Base-by-base conservation (phyloP, 1,284 basidiomycete genomes). In the Apiotrichum gracile region DNA sequence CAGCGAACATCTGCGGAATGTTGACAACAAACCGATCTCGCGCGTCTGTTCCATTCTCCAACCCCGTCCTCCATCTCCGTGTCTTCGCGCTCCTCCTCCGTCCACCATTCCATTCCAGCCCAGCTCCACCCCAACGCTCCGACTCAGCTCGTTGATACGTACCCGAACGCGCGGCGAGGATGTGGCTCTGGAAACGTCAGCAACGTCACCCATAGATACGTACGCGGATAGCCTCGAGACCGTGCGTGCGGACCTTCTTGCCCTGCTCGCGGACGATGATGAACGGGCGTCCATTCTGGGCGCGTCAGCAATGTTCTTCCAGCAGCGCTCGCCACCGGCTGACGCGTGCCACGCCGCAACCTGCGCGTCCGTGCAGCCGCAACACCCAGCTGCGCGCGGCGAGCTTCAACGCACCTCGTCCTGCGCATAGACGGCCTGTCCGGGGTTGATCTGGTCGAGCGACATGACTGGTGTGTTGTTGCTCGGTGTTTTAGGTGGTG, bases 161-260 rank as follows among this genome's bases (percentile, higher is more conserved):
- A 68, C 66, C 67, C 41, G 72, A 64, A 52, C 86, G 81, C 31
- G 92, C 92, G 48, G 92, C 92, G 62, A 96, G 85, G 69, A 97
- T 97, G 77, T 92, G 94, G 45, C 85, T 88, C 92, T 94, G 55
- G 25, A 39, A 16, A 22, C 21, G 47, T 60, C 52, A 60, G 56
- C 44, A 25, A 9, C 19, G 4, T 12, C 2, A 35, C 38, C 13
- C 24, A 21, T 26, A 45, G 24, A 2, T 47, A 70, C 79, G 49
- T 46, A 91, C 91, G 81, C 97, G 94, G 80, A 98, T 97, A 61
- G 94, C 94, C 75, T 96, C 90, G 60, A 88, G 77, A 54, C 96
- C 96, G 79, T 97, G 92, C 40, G 83, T 86, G 69, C 94, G 84
- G 21, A 91, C 97, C 82, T 96, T 97, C 78, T 79, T 97, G 57